Conservation (phyloP, 1,284 basidiomycete species). For the Sporisorium iseilematis-ciliati region DNA sequence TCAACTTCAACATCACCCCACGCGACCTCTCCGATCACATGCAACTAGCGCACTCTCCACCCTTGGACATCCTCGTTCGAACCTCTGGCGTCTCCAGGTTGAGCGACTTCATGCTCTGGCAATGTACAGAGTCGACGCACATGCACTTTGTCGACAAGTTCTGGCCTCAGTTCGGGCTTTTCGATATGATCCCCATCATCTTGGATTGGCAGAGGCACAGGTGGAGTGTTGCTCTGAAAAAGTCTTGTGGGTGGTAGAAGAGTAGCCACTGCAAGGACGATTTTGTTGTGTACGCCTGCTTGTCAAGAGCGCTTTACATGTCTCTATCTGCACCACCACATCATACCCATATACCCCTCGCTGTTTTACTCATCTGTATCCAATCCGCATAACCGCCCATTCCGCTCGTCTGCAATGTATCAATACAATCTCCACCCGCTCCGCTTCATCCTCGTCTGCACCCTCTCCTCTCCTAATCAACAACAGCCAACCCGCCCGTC, state of each 20-base stretch:
- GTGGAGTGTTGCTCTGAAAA: constrained; percentile 26
- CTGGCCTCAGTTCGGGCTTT: constrained; percentile 94
- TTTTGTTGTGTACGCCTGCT: neutral
- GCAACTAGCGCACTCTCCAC: constrained; percentile 77
- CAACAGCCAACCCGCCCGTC: constrained; percentile 15
- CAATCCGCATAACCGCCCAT: no score
- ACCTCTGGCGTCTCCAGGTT: constrained; percentile 91
- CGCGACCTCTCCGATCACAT: constrained; percentile 42
- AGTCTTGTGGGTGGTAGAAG: constrained; percentile 35
- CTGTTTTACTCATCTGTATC: no score
- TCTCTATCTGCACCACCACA: no score
- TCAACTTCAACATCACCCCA: constrained; percentile 18
- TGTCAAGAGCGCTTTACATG: no score
- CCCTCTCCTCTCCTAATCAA: constrained; percentile 15
- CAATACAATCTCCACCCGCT: no score
- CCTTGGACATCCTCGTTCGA: constrained; percentile 89
- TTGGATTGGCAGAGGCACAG: constrained; percentile 80
- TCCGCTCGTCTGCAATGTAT: no score
- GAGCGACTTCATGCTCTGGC: constrained; percentile 92
- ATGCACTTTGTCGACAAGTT: constrained; percentile 90
- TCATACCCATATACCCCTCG: no score
- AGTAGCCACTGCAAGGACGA: neutral
- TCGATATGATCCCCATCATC: constrained; percentile 86
- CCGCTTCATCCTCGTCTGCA: neutral
- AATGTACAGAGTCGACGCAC: constrained; percentile 85